Base-by-base conservation (phyloP, 2,329 filamentous ascomycete species). In the Trichoderma arundinaceum region DNA sequence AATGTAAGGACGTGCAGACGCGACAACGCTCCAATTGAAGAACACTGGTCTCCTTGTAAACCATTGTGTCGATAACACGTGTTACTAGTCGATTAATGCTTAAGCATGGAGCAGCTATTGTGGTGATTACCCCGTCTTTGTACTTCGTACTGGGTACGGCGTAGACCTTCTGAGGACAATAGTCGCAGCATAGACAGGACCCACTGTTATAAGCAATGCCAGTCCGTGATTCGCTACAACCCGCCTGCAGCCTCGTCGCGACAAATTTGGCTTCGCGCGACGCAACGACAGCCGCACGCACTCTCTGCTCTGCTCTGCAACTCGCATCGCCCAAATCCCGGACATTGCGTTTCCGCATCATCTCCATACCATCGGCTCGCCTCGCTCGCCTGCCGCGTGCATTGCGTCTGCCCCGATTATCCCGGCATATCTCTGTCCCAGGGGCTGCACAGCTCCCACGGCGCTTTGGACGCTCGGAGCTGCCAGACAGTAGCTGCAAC, bases 181-280 rank as follows among this genome's bases (percentile, higher is more conserved):
- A 38, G 15, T 38, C 19, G 7, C 28, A 35, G 15, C 15, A 41
- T 13, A 12, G 28, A 22, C 6, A 1, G n/a, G 68, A 32, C 69
- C 74, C 74, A 72, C 69, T 64, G 32, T 68, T 69, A 69, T 15
- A 1, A 1, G 17, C 12, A 48, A 12, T 33, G 22, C 12, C 10
- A 22, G 0, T 3, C 15, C 10, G 7, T 69, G 62, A 77, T 78
- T 77, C 75, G 76, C 17, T 62, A 62, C 32, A 6, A 8, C 19
- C 10, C 57, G 32, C 19, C 33, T 64, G 60, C 70, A 75, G 72
- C 74, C 76, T 77, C 68, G 75, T 77, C 75, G 76, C 77, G 76
- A 77, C 64, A 77, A 76, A 73, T 77, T 77, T 77, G 74, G 76
- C 71, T 71, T 71, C 70, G 71, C 70, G 72, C 67, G 65, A 65